Evolutionary conservation across 352 stramenopile species (phyloP).

Genomic region (Globisporangium carolinianum): DNA sequence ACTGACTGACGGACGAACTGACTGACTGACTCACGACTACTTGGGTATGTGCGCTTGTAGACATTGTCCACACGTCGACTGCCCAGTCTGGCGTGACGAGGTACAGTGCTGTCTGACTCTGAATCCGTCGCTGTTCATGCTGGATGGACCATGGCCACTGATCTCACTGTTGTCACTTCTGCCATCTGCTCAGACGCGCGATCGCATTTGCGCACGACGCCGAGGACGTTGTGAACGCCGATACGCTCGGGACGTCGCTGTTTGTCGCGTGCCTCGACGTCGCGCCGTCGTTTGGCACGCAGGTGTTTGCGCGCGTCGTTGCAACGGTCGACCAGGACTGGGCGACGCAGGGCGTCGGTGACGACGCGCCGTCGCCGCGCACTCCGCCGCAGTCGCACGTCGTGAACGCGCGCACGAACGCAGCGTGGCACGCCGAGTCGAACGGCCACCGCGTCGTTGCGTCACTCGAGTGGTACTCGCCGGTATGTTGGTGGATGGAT

Average conservation of each 20-base stretch:
- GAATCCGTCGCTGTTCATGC: no score
- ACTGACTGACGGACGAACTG: no score
- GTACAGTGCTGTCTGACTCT: conserved; percentile 7
- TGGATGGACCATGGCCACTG: no score
- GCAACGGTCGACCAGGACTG: conserved; percentile 78
- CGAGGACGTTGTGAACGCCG: conserved; percentile 24
- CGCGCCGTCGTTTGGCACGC: conserved; percentile 16
- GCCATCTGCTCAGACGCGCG: conserved; percentile 25
- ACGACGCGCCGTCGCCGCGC: conserved; percentile 46
- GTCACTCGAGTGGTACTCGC: conserved; percentile 56
- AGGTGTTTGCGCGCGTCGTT: conserved; percentile 53
- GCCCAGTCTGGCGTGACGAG: conserved; percentile 42
- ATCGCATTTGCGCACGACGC: conserved; percentile 41
- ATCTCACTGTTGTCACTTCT: no score
- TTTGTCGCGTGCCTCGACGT: conserved; percentile 64
- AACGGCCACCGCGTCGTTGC: conserved; percentile 63
- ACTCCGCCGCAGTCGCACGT: conserved; percentile 75
- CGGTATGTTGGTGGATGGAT: conserved; percentile 19
- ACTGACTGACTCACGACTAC: no score
- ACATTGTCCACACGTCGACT: conserved; percentile 39
- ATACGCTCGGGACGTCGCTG: conserved; percentile 58
- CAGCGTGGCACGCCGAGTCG: conserved; percentile 47
- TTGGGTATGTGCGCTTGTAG: conserved; percentile 4
- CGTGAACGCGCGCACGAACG: conserved; percentile 77
- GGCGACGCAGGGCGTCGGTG: conserved; percentile 39